These are phyloP conservation scores for Enterocytospora artemiae DNA, from an alignment of 371 early-diverging fungal genomes.

Conservation along the genomic window DNA sequence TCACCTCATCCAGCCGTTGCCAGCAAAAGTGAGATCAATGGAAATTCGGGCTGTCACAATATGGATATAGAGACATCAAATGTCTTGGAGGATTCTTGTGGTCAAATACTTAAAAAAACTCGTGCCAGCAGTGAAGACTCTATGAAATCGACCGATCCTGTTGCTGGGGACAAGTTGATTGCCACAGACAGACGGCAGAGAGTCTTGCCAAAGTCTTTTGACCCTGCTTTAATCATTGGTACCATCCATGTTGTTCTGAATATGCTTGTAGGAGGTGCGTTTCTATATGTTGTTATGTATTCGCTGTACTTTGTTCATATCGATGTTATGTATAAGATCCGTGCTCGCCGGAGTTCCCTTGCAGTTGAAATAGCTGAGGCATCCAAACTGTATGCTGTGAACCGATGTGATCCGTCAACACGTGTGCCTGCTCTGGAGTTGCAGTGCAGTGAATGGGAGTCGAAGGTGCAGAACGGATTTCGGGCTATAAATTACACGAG, in stretches of 20 bases:
- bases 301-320: conserved; percentile 39
- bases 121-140: no score
- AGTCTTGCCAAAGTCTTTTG: no score
- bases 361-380: conserved; percentile 60
- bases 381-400: conserved; percentile 63
- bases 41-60: no score
- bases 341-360: conserved; percentile 17
- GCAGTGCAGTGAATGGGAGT: conserved; percentile 67
- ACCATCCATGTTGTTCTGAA: conserved; percentile 46
- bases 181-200: no score
- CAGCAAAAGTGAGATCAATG: no score
- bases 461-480: conserved; percentile 63
- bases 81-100: no score
- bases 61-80: no score
- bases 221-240: conserved; percentile 26
- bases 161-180: no score
- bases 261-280: conserved; percentile 25
- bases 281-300: conserved; percentile 33
- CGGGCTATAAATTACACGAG: conserved; percentile 45
- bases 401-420: conserved; percentile 64
- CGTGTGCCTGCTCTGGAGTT: conserved; percentile 69
- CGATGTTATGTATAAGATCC: conserved; percentile 46
- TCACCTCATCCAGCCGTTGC: no score
- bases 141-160: no score
- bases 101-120: no score